Percentiles rank a stretch among this genome's conserved stretches.
Evolutionary conservation across 306 rosid species (phyloP).

Genomic region (Prunus mongolica): DNA sequence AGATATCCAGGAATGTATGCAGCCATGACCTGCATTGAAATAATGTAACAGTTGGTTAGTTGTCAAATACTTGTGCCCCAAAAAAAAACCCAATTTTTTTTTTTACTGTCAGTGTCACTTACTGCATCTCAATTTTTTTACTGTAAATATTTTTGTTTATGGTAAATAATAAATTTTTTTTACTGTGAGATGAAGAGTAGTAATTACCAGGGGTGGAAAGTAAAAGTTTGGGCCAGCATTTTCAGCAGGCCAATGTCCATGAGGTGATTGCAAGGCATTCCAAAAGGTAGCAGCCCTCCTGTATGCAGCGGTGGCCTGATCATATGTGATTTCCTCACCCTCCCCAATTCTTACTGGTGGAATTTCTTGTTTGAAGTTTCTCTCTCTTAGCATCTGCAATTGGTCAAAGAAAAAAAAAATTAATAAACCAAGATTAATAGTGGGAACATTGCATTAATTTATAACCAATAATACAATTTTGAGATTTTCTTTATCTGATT

Average conservation of each 20-base stretch:
- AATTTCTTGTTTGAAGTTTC: conserved; percentile 54
- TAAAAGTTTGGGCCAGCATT: conserved; percentile 72
- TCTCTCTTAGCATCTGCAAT: conserved; percentile 50
- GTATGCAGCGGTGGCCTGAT: conserved; percentile 32
- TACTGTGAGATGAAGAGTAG: background rate
- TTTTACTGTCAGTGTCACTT: background rate
- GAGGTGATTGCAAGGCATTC: conserved; percentile 54
- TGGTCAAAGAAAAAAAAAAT: background rate
- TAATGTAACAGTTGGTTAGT: background rate
- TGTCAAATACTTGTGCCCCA: background rate
- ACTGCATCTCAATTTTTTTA: background rate
- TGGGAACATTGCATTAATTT: background rate
- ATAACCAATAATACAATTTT: too few species aligned
- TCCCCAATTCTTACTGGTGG: conserved; percentile 43
- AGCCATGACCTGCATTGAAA: conserved; percentile 50
- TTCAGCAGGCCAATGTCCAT: conserved; percentile 93
- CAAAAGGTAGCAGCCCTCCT: conserved; percentile 45
- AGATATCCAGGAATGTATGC: conserved; percentile 58
- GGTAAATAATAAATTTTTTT: background rate
- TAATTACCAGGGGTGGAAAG: conserved; percentile 64
- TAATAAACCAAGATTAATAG: background rate
- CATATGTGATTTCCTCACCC: conserved; percentile 38
- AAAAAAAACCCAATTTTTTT: background rate
- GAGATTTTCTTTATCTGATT: too few species aligned
- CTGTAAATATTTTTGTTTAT: background rate